Base-by-base conservation (phyloP, 2,329 filamentous ascomycete species). In the Monilinia laxa region DNA sequence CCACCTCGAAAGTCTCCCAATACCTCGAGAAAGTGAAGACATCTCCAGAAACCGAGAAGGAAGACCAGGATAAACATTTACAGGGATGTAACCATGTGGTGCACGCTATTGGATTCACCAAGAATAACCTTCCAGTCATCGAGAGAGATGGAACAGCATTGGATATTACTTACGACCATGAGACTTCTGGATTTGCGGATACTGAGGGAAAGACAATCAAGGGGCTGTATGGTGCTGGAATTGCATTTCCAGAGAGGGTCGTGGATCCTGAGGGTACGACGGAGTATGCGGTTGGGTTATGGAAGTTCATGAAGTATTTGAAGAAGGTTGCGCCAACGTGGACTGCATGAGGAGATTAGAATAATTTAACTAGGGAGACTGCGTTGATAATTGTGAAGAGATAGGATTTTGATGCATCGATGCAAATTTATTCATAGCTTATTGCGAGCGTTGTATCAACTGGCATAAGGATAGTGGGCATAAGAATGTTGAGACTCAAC, bases 281-380 rank as follows among this genome's bases (percentile, higher is more conserved):
- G 10, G 86, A 88, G 76, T 80, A 82, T 71, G 84, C 85, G 0
- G 87, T 89, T 62, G 87, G 87, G 0, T 83, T 88, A 73, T 87
- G 80, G 73, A 89, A 89, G 76, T 89, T 89, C 70, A 88, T 88
- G 85, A 85, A 81, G 57, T 88, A 83, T 71, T 75, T 86, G 64
- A 84, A 84, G 76, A 81, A 79, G 68, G 84, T 86, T 5, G 78
- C 80, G 25, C 84, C 83, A 20, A 75, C 78, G 23, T 88, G 85
- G 85, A 72, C 57, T 25, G 65, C 62, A 11, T 64, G 52, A 67
- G 16, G 7, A 23, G 23, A 28, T 28, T 4, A n/a, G 38, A 35
- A 25, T 51, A 14, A 23, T 20, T 2, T 12, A 20, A 4, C 5
- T 51, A 40, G 40, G 28, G n/a, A 56, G 45, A n/a, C 12, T 47